Evolutionary conservation across 2,329 filamentous ascomycete genomes (phyloP).

Genomic region (Davidsoniella eucalypti): DNA sequence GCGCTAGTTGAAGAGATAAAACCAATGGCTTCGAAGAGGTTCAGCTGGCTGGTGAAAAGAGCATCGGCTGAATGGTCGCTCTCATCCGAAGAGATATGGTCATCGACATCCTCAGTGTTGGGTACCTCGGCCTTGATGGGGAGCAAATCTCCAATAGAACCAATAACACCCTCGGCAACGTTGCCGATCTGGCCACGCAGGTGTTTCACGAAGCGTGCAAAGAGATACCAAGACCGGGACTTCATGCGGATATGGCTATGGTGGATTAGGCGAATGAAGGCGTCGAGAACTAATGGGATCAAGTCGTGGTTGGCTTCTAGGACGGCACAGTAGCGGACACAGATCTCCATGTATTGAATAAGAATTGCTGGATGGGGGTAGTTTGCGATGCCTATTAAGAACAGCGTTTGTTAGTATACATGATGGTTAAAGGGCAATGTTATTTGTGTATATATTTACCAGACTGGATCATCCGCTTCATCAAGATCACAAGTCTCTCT

Average conservation of each 20-base stretch:
- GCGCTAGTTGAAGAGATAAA: constrained; percentile 70
- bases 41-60: constrained; percentile 78
- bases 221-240: constrained; percentile 90
- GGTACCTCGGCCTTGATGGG: constrained; percentile 82
- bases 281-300: constrained; percentile 76
- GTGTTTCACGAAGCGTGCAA: constrained; percentile 82
- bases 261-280: constrained; percentile 80
- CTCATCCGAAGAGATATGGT: constrained; percentile 91
- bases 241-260: constrained; percentile 76
- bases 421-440: constrained; percentile 5
- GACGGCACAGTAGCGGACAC: constrained; percentile 81
- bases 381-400: constrained; percentile 51
- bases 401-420: constrained; percentile 15
- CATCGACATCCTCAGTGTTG: constrained; percentile 56
- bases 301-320: constrained; percentile 72
- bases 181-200: constrained; percentile 71
- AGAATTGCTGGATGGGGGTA: constrained; percentile 85
- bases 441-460: constrained; percentile 35
- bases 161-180: constrained; percentile 79
- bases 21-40: constrained; percentile 87
- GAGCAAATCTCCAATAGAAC: constrained; percentile 74
- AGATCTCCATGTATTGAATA: constrained; percentile 96
- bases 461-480: constrained; percentile 88
- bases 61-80: constrained; percentile 81
- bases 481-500: constrained; percentile 75